Conservation (phyloP, 768 basidiomycete genomes). For the Hericium erinaceus region DNA sequence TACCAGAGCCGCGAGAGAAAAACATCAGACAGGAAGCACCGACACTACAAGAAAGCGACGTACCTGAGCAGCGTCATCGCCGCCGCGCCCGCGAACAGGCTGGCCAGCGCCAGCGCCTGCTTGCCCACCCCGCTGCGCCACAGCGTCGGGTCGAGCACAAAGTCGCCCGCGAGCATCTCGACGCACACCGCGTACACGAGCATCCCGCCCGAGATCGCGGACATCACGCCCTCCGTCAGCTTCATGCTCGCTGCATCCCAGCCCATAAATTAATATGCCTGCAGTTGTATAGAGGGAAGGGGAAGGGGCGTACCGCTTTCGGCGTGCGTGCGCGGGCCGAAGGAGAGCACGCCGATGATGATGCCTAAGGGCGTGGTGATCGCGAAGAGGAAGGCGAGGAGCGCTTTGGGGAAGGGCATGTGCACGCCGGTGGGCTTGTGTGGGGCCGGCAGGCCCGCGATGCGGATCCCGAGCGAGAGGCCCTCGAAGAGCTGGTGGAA, state of each 20-base stretch:
- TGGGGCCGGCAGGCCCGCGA: conserved; percentile 51
- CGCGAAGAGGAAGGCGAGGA: conserved; percentile 55
- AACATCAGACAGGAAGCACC: too few species aligned
- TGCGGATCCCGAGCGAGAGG: conserved; percentile 72
- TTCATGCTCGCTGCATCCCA: conserved; percentile 33
- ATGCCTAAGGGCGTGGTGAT: conserved; percentile 70
- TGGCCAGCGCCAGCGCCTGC: conserved; percentile 49
- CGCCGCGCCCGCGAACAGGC: conserved; percentile 49
- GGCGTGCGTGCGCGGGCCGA: conserved; percentile 25
- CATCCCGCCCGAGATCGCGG: conserved; percentile 76
- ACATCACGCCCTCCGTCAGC: conserved; percentile 65
- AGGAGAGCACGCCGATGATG: conserved; percentile 42
- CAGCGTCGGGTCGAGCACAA: conserved; percentile 61
- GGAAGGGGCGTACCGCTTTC: conserved; percentile 17
- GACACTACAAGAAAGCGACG: neutral
- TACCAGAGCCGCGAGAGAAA: too few species aligned
- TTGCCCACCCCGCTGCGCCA: conserved; percentile 29
- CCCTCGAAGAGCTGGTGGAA: conserved; percentile 87
- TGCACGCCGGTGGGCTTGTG: neutral
- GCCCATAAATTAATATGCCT: neutral
- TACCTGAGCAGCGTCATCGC: conserved; percentile 56
- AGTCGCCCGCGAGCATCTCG: conserved; percentile 83
- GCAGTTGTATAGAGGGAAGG: neutral
- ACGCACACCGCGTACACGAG: conserved; percentile 76
- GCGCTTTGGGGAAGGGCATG: conserved; percentile 33